Percentiles rank a stretch among this genome's conserved stretches.
Conservation (phyloP, 306 rosid genomes). For the Fragaria ananassa region DNA sequence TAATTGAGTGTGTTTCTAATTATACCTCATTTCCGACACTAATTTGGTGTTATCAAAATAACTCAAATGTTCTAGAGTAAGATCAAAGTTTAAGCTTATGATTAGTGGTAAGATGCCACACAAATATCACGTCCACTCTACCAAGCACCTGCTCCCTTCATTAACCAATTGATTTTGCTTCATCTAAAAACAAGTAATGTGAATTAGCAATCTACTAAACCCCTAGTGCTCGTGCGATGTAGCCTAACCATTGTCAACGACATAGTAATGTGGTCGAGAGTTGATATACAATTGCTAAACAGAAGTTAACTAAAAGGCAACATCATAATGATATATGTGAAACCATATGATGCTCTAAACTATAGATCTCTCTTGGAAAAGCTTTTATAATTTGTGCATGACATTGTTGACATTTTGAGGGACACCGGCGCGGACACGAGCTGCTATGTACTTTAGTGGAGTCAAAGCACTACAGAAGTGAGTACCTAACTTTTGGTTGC, state of each 20-base stretch:
- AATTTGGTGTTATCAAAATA: no score
- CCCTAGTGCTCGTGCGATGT: conserved; percentile 1
- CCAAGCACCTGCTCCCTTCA: not conserved
- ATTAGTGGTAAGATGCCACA: not conserved
- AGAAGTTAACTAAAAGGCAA: not conserved
- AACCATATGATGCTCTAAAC: not conserved
- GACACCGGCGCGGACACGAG: conserved; percentile 29
- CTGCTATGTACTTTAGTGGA: conserved; percentile 22
- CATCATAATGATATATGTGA: not conserved
- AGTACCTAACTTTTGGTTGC: conserved; percentile 36
- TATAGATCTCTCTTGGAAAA: not conserved
- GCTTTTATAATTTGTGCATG: conserved; percentile 17
- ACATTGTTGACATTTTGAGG: conserved; percentile 35
- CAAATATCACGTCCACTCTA: not conserved
- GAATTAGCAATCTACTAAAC: not conserved
- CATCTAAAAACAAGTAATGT: not conserved
- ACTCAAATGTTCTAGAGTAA: no score
- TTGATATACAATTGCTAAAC: not conserved
- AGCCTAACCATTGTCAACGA: not conserved
- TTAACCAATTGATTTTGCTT: not conserved
- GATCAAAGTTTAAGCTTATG: no score
- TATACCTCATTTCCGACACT: no score
- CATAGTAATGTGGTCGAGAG: not conserved
- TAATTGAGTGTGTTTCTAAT: no score
- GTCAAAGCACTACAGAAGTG: conserved; percentile 18